phyloP scores from a whole-genome alignment of 164 flowering plant genomes.

The Chimonanthus salicifolius region DNA sequence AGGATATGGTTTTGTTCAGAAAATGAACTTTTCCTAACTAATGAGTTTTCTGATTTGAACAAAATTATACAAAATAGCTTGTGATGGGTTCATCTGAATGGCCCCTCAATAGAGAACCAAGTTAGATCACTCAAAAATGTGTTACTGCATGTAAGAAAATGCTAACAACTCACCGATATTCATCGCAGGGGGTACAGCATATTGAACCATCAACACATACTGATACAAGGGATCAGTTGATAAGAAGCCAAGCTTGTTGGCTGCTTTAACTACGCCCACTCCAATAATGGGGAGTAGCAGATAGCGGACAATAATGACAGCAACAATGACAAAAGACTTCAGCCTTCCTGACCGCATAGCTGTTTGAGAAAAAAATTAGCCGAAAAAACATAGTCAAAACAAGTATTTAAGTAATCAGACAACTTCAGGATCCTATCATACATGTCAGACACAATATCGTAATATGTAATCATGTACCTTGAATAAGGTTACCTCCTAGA shows the following conservation, averaged over 20 bases:
- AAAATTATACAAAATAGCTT: background rate
- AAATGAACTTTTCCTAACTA: too few relatives aligned
- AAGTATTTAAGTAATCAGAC: background rate
- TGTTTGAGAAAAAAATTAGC: constrained; percentile 15
- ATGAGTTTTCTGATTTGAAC: background rate
- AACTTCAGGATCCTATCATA: too few relatives aligned
- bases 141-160: background rate
- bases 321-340: constrained; percentile 29
- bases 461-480: constrained; percentile 38
- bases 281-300: constrained; percentile 60
- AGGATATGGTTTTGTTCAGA: too few relatives aligned
- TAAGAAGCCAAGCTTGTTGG: constrained; percentile 49
- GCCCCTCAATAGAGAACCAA: background rate
- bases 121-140: background rate
- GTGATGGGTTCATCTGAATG: background rate
- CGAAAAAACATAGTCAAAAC: background rate
- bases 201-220: constrained; percentile 74
- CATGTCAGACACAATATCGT: too few relatives aligned
- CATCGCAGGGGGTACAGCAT: constrained; percentile 87
- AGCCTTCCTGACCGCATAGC: constrained; percentile 45
- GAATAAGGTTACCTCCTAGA: constrained; percentile 84
- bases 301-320: constrained; percentile 51
- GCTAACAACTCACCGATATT: constrained; percentile 45
- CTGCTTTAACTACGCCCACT: constrained; percentile 49
- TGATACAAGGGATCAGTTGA: constrained; percentile 63